Conservation (phyloP, 306 rosid species). For the Prosopis cineraria region DNA sequence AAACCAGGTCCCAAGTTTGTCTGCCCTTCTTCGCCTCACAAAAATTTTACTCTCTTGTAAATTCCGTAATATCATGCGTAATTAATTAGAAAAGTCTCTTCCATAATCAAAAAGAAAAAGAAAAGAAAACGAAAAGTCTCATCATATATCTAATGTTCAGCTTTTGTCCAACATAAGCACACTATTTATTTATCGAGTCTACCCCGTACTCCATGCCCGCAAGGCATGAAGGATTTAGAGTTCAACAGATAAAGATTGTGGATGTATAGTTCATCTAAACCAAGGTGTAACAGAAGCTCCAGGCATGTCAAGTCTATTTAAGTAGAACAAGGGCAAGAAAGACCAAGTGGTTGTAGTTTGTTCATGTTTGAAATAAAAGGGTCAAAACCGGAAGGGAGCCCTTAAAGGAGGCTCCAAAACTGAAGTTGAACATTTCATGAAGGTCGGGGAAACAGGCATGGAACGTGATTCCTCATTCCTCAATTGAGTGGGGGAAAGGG, state of each 20-base stretch:
- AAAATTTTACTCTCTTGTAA: neutral
- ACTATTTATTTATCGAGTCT: too few species aligned
- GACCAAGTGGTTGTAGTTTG: constrained; percentile 18
- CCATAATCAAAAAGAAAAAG: too few species aligned
- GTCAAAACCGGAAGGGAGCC: constrained; percentile 29
- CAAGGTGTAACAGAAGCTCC: neutral
- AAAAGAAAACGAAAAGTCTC: too few species aligned
- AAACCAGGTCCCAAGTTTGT: constrained; percentile 36
- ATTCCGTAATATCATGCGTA: too few species aligned
- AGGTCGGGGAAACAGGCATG: neutral
- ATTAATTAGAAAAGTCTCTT: too few species aligned
- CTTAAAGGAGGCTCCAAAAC: constrained; percentile 28
- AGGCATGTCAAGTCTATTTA: constrained; percentile 7
- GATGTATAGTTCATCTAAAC: neutral
- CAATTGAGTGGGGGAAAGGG: constrained; percentile 27
- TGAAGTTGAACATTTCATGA: too few species aligned
- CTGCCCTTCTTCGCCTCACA: constrained; percentile 28
- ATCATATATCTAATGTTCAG: too few species aligned
- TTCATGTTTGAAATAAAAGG: constrained; percentile 22
- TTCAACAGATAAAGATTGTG: too few species aligned
- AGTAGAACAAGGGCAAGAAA: constrained; percentile 30
- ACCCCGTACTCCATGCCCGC: too few species aligned
- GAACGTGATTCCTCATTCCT: constrained; percentile 30
- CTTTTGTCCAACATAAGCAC: too few species aligned
- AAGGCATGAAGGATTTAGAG: too few species aligned